Evolutionary conservation across 2,329 filamentous ascomycete genomes (phyloP).

Genomic region (Colletotrichum cordylinicola): DNA sequence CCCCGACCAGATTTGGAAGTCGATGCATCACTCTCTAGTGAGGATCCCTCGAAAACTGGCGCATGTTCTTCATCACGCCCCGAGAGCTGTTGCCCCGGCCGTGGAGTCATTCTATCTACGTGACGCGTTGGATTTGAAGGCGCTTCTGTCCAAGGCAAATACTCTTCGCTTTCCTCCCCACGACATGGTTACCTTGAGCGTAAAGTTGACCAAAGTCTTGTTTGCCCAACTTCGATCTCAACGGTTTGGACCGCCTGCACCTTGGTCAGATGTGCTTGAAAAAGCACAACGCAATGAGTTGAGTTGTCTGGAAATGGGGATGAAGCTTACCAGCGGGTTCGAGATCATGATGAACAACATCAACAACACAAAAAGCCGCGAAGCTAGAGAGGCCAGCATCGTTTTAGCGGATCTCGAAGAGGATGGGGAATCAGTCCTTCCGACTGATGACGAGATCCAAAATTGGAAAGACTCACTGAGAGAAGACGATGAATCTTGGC

Average conservation of each 20-base stretch:
- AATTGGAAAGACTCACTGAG: slow-evolving; percentile 65
- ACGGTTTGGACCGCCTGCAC: slow-evolving; percentile 71
- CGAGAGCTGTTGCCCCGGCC: slow-evolving; percentile 80
- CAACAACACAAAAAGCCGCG: slow-evolving; percentile 70
- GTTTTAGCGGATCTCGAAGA: slow-evolving; percentile 77
- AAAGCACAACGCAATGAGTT: slow-evolving; percentile 29
- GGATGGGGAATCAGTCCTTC: slow-evolving; percentile 71
- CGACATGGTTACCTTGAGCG: slow-evolving; percentile 81
- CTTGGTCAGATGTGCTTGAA: slow-evolving; percentile 45
- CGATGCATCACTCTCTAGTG: slow-evolving; percentile 76
- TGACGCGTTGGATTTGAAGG: slow-evolving; percentile 77
- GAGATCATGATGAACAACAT: slow-evolving; percentile 81
- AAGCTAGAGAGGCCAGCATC: slow-evolving; percentile 77
- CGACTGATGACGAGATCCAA: slow-evolving; percentile 74
- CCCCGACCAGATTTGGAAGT: slow-evolving; percentile 74
- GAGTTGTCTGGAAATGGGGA: slow-evolving; percentile 71
- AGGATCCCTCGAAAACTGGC: slow-evolving; percentile 84
- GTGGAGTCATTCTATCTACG: slow-evolving; percentile 93
- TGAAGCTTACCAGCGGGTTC: slow-evolving; percentile 90
- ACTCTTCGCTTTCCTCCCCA: slow-evolving; percentile 72
- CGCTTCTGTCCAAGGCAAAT: slow-evolving; percentile 62
- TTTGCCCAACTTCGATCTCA: slow-evolving; percentile 93
- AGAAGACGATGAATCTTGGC: slow-evolving; percentile 89
- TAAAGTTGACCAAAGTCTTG: slow-evolving; percentile 85
- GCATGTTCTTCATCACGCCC: slow-evolving; percentile 76